Conservation (phyloP, 768 basidiomycete species). For the Lactarius akahatsu region DNA sequence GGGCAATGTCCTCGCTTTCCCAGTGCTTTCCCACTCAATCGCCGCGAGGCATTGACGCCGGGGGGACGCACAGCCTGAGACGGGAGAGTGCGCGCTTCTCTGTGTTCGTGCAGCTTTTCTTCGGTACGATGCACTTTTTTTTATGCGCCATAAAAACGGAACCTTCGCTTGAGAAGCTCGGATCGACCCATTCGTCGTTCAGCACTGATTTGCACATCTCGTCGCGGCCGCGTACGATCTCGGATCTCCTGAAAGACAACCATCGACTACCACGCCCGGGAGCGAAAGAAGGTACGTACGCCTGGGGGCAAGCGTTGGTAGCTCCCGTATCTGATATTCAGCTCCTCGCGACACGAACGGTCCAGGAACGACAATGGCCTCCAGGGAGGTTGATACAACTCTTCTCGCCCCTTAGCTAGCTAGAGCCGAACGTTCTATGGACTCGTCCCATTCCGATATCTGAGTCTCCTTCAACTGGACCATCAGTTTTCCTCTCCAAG, state of each 20-base stretch:
- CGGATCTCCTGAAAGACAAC: constrained; percentile 62
- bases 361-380: constrained; percentile 35
- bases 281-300: constrained; percentile 48
- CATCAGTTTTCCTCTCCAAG: constrained; percentile 75
- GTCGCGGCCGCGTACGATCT: constrained; percentile 91
- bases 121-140: too few relatives aligned
- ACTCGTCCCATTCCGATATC: constrained; percentile 86
- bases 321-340: constrained; percentile 77
- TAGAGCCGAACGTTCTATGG: constrained; percentile 37
- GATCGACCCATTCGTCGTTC: constrained; percentile 99
- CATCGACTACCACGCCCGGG: constrained; percentile 6
- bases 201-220: constrained; percentile 95
- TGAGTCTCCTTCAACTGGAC: constrained; percentile 63
- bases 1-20: constrained; percentile 55
- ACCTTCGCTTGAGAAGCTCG: constrained; percentile 91
- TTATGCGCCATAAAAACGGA: too few relatives aligned
- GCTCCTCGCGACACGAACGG: constrained; percentile 59
- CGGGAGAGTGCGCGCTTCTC: constrained; percentile 83
- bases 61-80: constrained; percentile 55
- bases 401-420: constrained; percentile 35
- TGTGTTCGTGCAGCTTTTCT: constrained; percentile 83
- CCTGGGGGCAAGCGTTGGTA: constrained; percentile 80
- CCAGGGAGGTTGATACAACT: constrained; percentile 26
- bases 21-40: constrained; percentile 62
- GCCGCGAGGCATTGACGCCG: too few relatives aligned